Conservation (phyloP, 202 grass and related monocot genomes). For the Setaria viridis region DNA sequence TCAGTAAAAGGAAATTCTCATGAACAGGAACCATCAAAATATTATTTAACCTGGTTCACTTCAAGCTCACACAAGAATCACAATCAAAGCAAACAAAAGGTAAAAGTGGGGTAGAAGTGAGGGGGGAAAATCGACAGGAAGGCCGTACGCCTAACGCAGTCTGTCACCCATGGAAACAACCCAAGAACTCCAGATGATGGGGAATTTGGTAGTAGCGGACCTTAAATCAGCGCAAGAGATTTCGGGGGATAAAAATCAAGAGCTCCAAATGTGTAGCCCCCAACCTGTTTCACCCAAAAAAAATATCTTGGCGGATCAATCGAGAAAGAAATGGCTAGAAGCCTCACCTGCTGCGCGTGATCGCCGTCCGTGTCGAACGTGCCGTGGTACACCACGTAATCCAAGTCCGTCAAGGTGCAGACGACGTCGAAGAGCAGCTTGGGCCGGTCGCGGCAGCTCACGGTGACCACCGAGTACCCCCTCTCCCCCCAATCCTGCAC, state of each 20-base stretch:
- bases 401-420: constrained; percentile 93
- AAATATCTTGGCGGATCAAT: neutral
- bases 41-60: neutral
- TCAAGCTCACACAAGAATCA: constrained; percentile 10
- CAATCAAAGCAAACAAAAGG: constrained; percentile 13
- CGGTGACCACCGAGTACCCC: constrained; percentile 91
- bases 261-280: neutral
- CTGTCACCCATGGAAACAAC: constrained; percentile 5
- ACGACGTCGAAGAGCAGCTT: constrained; percentile 96
- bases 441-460: constrained; percentile 79
- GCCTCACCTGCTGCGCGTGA: constrained; percentile 75
- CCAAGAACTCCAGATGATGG: constrained; percentile 11
- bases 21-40: neutral
- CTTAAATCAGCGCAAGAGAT: constrained; percentile 35
- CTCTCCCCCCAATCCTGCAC: constrained; percentile 76
- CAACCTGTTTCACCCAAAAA: neutral
- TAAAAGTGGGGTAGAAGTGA: constrained; percentile 22
- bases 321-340: constrained; percentile 27
- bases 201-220: constrained; percentile 27
- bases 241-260: neutral
- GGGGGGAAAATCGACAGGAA: neutral
- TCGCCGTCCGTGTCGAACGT: constrained; percentile 79
- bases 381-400: constrained; percentile 96
- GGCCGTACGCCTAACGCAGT: neutral
- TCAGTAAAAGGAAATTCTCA: neutral